Evolutionary conservation across 495 filamentous ascomycete genomes (phyloP).

Genomic region (Aspergillus steynii): DNA sequence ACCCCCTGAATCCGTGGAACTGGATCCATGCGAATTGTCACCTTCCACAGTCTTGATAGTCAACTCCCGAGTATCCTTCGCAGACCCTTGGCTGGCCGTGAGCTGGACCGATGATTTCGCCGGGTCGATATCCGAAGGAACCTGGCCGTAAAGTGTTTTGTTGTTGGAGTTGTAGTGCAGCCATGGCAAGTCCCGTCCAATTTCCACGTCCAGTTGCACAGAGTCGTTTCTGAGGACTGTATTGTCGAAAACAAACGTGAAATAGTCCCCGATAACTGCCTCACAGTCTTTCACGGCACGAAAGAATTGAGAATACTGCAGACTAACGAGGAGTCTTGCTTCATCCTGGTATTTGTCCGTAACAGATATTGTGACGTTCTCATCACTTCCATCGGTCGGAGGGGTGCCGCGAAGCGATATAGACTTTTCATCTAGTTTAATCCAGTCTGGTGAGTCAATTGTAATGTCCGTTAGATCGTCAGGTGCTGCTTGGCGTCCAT

Average conservation of each 20-base stretch:
- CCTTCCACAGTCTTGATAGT: slow-evolving; percentile 46
- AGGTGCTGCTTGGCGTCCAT: slow-evolving; percentile 52
- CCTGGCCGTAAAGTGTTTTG: slow-evolving; percentile 60
- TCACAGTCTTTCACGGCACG: slow-evolving; percentile 45
- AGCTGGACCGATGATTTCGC: slow-evolving; percentile 49
- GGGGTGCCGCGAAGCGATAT: slow-evolving; percentile 66
- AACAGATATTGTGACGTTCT: slow-evolving; percentile 66
- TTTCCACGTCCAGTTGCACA: slow-evolving; percentile 54
- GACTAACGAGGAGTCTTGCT: slow-evolving; percentile 61
- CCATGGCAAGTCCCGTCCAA: slow-evolving; percentile 61
- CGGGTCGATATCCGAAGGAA: slow-evolving; percentile 51
- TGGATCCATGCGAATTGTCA: slow-evolving; percentile 6
- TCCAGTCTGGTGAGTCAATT: slow-evolving; percentile 64
- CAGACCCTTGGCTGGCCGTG: slow-evolving; percentile 48
- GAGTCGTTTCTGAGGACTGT: slow-evolving; percentile 53
- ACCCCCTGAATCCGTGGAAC: slow-evolving; percentile 16
- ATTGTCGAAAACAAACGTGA: slow-evolving; percentile 62
- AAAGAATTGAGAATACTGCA: slow-evolving; percentile 57
- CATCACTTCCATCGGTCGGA: slow-evolving; percentile 51
- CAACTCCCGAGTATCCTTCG: slow-evolving; percentile 48
- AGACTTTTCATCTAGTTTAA: slow-evolving; percentile 63
- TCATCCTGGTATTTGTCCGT: slow-evolving; percentile 64
- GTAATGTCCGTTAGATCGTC: slow-evolving; percentile 50
- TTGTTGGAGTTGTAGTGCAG: slow-evolving; percentile 61
- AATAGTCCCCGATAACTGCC: slow-evolving; percentile 61